Percentiles rank a stretch among this genome's conserved stretches.
Conservation (phyloP, 129 eudicot genomes). For the Scalesia atractyloides region DNA sequence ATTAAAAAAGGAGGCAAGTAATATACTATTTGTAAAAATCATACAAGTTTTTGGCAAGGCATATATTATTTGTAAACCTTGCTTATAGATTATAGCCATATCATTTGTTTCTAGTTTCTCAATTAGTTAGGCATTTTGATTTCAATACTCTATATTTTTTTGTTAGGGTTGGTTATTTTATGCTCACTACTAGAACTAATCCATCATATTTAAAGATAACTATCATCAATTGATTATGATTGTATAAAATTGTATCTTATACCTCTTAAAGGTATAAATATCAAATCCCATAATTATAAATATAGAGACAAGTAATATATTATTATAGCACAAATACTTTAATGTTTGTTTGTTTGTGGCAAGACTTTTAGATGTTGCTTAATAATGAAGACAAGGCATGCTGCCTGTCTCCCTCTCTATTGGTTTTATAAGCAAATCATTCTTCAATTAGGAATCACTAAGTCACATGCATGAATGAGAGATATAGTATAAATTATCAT, state of each 20-base stretch:
- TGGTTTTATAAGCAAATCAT: conserved; percentile 19
- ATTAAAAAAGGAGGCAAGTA: too few relatives aligned
- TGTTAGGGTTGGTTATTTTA: not conserved
- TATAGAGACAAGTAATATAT: not conserved
- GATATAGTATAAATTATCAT: not conserved
- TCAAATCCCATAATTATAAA: conserved; percentile 13
- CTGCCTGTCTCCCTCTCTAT: conserved; percentile 28
- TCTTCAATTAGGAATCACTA: conserved; percentile 23
- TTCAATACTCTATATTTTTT: not conserved
- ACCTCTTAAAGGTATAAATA: not conserved
- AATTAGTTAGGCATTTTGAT: not conserved
- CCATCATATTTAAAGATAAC: not conserved
- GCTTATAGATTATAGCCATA: too few relatives aligned
- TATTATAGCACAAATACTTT: conserved; percentile 20
- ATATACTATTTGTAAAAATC: too few relatives aligned
- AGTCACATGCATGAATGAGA: conserved; percentile 20
- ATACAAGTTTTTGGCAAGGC: too few relatives aligned
- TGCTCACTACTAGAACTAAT: not conserved
- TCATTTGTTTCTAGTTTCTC: too few relatives aligned
- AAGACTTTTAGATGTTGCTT: conserved; percentile 34
- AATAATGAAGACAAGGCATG: conserved; percentile 36
- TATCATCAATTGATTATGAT: not conserved
- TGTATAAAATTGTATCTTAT: not conserved
- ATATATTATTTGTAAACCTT: too few relatives aligned
- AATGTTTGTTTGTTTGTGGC: conserved; percentile 28